phyloP scores from a whole-genome alignment of 805 yeast species.

The Wickerhamomyces rabaulensis region DNA sequence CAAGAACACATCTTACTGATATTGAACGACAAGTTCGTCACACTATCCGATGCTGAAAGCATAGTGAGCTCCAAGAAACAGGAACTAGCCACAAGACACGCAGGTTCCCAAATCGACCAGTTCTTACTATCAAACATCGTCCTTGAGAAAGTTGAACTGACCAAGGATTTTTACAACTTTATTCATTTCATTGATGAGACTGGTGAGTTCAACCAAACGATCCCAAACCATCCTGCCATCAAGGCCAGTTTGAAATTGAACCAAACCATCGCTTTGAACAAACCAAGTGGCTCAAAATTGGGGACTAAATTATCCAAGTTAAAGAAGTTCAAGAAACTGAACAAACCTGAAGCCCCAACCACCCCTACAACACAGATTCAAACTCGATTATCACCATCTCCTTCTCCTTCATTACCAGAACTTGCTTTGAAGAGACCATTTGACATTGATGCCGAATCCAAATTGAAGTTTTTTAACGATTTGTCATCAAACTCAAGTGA shows the following conservation, averaged over 20 bases:
- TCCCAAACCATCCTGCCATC: conserved; percentile 22
- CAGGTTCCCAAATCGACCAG: conserved; percentile 17
- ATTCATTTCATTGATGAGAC: conserved; percentile 20
- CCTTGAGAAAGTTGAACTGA: conserved; percentile 15
- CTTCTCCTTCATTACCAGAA: conserved; percentile 19
- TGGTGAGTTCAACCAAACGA: conserved; percentile 15
- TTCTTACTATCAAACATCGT: conserved; percentile 23
- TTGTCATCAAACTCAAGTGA: conserved; percentile 10
- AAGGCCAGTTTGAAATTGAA: conserved; percentile 15
- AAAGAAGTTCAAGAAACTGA: conserved; percentile 22
- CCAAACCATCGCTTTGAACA: conserved; percentile 7
- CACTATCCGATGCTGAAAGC: conserved; percentile 18
- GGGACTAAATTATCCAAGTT: conserved; percentile 23
- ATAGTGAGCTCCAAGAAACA: conserved; percentile 14
- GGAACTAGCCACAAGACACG: conserved; percentile 10
- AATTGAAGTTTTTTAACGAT: conserved; percentile 18
- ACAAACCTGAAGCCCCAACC: conserved; percentile 7
- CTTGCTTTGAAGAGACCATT: conserved; percentile 9
- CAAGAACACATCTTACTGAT: conserved; percentile 14
- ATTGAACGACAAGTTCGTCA: conserved; percentile 21
- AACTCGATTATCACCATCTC: conserved; percentile 1
- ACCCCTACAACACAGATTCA: background rate
- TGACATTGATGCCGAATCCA: conserved; percentile 11
- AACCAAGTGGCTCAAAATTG: conserved; percentile 7
- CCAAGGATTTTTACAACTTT: conserved; percentile 19